phyloP scores from a whole-genome alignment of 768 basidiomycete species.

The Leccinellum albellum region DNA sequence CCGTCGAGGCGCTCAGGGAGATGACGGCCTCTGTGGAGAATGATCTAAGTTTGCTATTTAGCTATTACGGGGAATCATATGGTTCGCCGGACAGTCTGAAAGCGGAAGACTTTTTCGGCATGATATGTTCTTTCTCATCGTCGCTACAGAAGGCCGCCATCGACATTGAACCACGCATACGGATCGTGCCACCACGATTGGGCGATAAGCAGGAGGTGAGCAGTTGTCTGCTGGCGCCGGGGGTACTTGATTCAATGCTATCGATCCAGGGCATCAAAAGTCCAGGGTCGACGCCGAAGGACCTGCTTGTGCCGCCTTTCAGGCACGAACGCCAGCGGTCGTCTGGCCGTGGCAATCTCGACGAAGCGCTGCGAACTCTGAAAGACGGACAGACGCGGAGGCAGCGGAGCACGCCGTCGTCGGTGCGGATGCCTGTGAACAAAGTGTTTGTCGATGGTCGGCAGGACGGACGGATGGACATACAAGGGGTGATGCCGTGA shows the following conservation, averaged over 20 bases:
- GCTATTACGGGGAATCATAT: slow-evolving; percentile 77
- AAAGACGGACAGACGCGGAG: slow-evolving; percentile 46
- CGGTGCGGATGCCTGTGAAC: slow-evolving; percentile 10
- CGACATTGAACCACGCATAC: slow-evolving; percentile 38
- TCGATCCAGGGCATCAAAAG: slow-evolving; percentile 43
- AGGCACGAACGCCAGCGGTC: slow-evolving; percentile 47
- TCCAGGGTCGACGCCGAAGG: slow-evolving; percentile 20
- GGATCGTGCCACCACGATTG: neutral
- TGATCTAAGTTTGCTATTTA: slow-evolving; percentile 57
- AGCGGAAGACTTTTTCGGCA: slow-evolving; percentile 79
- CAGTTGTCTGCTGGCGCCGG: neutral
- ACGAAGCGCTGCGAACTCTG: slow-evolving; percentile 81
- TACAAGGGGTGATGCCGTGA: neutral
- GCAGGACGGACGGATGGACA: slow-evolving; percentile 9
- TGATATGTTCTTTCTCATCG: slow-evolving; percentile 70
- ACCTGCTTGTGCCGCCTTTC: slow-evolving; percentile 38
- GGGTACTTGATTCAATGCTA: neutral
- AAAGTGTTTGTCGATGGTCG: slow-evolving; percentile 30
- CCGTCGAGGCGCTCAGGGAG: slow-evolving; percentile 62
- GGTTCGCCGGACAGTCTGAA: slow-evolving; percentile 61
- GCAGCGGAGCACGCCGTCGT: slow-evolving; percentile 12
- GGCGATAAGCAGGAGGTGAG: slow-evolving; percentile 10
- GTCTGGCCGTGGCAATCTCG: slow-evolving; percentile 73
- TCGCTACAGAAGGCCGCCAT: slow-evolving; percentile 72
- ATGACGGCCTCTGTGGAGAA: slow-evolving; percentile 54